A percentile compares a stretch with the other conserved stretches of the same genome.
Evolutionary conservation across 2,329 filamentous ascomycete genomes (phyloP).

Genomic region (Penicillium sp.): DNA sequence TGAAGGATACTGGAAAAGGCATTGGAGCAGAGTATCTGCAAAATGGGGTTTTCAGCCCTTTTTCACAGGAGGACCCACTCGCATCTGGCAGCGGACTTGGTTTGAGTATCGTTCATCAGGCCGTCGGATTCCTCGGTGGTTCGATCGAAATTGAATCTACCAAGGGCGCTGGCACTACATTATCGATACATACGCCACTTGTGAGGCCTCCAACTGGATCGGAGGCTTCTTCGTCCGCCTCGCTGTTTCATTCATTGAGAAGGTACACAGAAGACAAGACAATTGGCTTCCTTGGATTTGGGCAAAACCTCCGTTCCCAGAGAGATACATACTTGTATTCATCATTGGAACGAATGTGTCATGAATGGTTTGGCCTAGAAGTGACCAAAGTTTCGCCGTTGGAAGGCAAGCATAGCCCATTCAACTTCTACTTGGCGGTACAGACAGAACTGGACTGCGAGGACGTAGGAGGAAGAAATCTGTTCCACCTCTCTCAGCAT

Average conservation of each 20-base stretch:
- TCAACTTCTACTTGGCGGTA: constrained; percentile 24
- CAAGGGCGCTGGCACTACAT: constrained; percentile 3
- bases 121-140: constrained; percentile 6
- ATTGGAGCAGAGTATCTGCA: constrained; percentile 25
- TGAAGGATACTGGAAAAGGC: constrained; percentile 32
- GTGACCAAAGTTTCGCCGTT: constrained; percentile 5
- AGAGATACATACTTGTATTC: constrained; percentile 14
- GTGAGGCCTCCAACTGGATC: neutral
- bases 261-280: constrained; percentile 14
- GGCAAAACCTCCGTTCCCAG: constrained; percentile 2
- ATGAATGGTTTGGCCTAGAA: constrained; percentile 21
- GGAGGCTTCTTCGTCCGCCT: neutral
- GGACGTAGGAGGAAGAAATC: constrained; percentile 10
- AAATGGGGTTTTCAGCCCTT: constrained; percentile 18
- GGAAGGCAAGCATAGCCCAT: neutral
- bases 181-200: constrained; percentile 10
- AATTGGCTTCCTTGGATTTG: constrained; percentile 24
- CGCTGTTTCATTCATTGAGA: constrained; percentile 1
- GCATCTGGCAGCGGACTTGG: constrained; percentile 21
- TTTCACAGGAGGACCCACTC: constrained; percentile 20
- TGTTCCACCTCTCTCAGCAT: constrained; percentile 7
- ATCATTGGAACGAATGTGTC: constrained; percentile 22
- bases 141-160: constrained; percentile 12
- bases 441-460: constrained; percentile 26
- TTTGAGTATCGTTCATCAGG: constrained; percentile 14